Conservation (phyloP, 305 asterid genomes). For the Nicotiana rustica region DNA sequence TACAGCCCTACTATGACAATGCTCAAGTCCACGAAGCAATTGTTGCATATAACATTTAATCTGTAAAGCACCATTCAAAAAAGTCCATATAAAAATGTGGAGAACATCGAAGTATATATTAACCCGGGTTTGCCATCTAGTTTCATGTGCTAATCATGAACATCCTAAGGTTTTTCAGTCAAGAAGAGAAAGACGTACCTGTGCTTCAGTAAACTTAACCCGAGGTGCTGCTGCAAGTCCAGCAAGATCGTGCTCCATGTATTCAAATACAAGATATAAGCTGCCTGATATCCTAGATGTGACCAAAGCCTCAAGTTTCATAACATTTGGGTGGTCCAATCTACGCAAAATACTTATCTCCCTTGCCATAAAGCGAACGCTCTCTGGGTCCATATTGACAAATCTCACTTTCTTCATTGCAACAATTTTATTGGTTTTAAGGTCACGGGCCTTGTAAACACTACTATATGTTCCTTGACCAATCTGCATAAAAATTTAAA, state of each 20-base stretch:
- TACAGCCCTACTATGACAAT: constrained; percentile 80
- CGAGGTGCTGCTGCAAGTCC: constrained; percentile 71
- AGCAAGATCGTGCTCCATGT: constrained; percentile 96
- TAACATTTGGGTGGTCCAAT: constrained; percentile 87
- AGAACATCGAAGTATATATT: constrained; percentile 1
- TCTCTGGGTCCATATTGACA: constrained; percentile 86
- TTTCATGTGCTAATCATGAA: background rate
- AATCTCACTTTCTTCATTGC: constrained; percentile 94
- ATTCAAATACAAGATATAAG: constrained; percentile 85
- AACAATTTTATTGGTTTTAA: constrained; percentile 62
- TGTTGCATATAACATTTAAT: constrained; percentile 85
- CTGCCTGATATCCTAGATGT: constrained; percentile 80
- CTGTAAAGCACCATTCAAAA: constrained; percentile 44
- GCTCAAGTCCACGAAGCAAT: constrained; percentile 73
- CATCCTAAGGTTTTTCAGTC: background rate
- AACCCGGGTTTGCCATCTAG: background rate
- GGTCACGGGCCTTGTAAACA: constrained; percentile 85
- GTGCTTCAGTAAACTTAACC: constrained; percentile 81
- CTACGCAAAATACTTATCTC: constrained; percentile 79
- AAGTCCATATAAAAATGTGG: background rate
- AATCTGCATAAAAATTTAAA: constrained; percentile 55
- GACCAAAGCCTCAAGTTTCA: constrained; percentile 86
- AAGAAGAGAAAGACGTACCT: constrained; percentile 50
- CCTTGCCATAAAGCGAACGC: constrained; percentile 94
- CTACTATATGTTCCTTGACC: constrained; percentile 97